Evolutionary conservation across 805 yeast genomes (phyloP).

Genomic region (Candida nonsorbophila): DNA sequence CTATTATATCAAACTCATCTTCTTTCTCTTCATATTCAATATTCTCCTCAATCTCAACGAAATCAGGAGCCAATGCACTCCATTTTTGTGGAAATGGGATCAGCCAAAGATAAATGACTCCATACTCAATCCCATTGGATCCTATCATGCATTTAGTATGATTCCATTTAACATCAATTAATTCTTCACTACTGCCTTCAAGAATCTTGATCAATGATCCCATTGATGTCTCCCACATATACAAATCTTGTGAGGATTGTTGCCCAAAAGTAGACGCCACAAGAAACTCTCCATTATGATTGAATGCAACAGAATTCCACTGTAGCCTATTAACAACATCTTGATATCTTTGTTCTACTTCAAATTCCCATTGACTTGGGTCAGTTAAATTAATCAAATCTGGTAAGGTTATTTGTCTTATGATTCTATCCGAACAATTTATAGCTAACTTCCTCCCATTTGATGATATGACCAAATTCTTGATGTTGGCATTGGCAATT

Average conservation of each 20-base stretch:
- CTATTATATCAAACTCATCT: slow-evolving; percentile 83
- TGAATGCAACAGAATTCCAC: slow-evolving; percentile 79
- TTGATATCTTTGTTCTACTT: slow-evolving; percentile 76
- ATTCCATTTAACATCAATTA: slow-evolving; percentile 86
- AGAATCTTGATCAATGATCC: slow-evolving; percentile 86
- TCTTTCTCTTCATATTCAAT: slow-evolving; percentile 83
- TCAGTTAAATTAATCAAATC: slow-evolving; percentile 26
- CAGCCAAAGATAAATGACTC: slow-evolving; percentile 78
- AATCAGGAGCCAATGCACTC: slow-evolving; percentile 96
- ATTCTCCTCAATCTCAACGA: slow-evolving; percentile 90
- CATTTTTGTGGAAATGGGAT: slow-evolving; percentile 83
- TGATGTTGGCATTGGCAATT: slow-evolving; percentile 66
- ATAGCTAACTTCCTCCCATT: slow-evolving; percentile 61
- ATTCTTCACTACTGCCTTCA: slow-evolving; percentile 87
- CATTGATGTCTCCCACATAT: slow-evolving; percentile 86
- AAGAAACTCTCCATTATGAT: slow-evolving; percentile 73
- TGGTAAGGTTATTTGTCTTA: slow-evolving; percentile 55
- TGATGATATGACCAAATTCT: slow-evolving; percentile 55
- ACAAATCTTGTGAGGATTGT: slow-evolving; percentile 76
- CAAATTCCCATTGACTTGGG: slow-evolving; percentile 46
- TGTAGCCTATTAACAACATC: slow-evolving; percentile 85
- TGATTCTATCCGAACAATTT: slow-evolving; percentile 73
- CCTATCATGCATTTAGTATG: slow-evolving; percentile 65
- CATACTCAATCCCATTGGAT: slow-evolving; percentile 83
- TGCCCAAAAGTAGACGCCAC: slow-evolving; percentile 80